A percentile compares a stretch with the other conserved stretches of the same genome.
These are phyloP conservation scores for Cylindrodendrum hubeiense DNA, from an alignment of 2,329 filamentous ascomycete genomes.

Conservation along the genomic window DNA sequence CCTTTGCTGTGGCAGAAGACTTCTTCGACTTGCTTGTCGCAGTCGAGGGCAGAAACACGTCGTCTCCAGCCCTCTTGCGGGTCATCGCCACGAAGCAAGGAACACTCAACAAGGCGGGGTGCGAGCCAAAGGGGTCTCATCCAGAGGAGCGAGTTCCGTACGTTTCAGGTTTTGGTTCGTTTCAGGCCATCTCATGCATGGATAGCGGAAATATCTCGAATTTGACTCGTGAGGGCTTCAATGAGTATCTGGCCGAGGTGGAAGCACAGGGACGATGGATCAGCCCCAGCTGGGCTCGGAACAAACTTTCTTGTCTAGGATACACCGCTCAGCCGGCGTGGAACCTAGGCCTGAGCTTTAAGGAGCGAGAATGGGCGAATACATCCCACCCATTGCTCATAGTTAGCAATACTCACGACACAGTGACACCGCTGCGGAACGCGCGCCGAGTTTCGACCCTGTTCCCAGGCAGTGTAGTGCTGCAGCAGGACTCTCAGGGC, in stretches of 20 bases:
- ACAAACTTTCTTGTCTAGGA: conserved; percentile 27
- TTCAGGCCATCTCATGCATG: conserved; percentile 29
- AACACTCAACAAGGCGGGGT: conserved; percentile 10
- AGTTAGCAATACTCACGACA: conserved; percentile 46
- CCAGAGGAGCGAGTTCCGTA: conserved; percentile 10
- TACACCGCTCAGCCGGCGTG: conserved; percentile 28
- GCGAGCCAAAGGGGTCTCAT: conserved; percentile 11
- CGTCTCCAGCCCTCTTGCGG: neutral
- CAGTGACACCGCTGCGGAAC: conserved; percentile 56
- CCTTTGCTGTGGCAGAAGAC: conserved; percentile 15
- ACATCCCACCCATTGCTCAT: conserved; percentile 31
- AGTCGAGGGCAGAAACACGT: conserved; percentile 20
- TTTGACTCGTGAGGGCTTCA: conserved; percentile 26
- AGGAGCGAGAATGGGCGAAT: conserved; percentile 19
- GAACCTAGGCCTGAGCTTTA: conserved; percentile 14
- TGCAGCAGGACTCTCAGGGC: conserved; percentile 38
- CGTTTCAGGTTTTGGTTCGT: conserved; percentile 1
- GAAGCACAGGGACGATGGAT: conserved; percentile 27
- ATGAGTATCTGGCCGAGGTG: conserved; percentile 23
- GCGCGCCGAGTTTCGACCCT: conserved; percentile 39
- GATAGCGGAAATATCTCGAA: conserved; percentile 16
- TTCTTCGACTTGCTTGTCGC: conserved; percentile 22
- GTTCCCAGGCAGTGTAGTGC: conserved; percentile 37
- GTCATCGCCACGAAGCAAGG: conserved; percentile 1
- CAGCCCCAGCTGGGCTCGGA: conserved; percentile 26